phyloP scores from a whole-genome alignment of 495 filamentous ascomycete species.

The Chlorociboria aeruginascens region DNA sequence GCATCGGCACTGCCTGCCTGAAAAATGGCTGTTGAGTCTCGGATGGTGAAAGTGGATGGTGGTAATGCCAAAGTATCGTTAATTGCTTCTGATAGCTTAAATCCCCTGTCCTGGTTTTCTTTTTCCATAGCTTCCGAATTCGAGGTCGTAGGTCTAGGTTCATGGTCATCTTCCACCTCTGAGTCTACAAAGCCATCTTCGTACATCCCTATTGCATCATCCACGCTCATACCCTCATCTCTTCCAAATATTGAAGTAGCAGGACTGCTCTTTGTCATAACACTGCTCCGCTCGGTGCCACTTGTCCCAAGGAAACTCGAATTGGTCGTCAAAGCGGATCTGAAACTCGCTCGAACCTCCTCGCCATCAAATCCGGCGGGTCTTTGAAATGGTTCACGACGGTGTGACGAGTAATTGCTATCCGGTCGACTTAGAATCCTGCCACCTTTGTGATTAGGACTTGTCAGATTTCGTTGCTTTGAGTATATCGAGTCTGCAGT shows the following conservation, averaged over 20 bases:
- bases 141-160: constrained; percentile 11
- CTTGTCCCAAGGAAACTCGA: constrained; percentile 59
- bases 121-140: constrained; percentile 16
- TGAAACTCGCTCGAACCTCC: constrained; percentile 56
- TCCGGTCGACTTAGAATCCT: constrained; percentile 12
- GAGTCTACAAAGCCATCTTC: constrained; percentile 63
- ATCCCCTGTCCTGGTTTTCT: constrained; percentile 10
- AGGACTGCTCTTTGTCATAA: constrained; percentile 69
- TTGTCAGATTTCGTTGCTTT: constrained; percentile 16
- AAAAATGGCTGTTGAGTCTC: constrained; percentile 30
- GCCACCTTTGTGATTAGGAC: constrained; percentile 5
- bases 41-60: constrained; percentile 13
- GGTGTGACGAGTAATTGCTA: constrained; percentile 15
- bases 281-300: constrained; percentile 69
- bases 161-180: constrained; percentile 18
- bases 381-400: constrained; percentile 30
- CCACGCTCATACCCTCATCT: constrained; percentile 70
- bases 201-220: constrained; percentile 92
- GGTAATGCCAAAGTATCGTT: constrained; percentile 24
- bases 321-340: constrained; percentile 54
- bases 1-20: constrained; percentile 2
- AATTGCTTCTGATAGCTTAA: constrained; percentile 32
- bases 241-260: constrained; percentile 50
- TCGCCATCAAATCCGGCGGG: constrained; percentile 32
- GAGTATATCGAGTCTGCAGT: constrained; percentile 17